phyloP scores from a whole-genome alignment of 805 yeast species.

The Zygosaccharomyces lentus region DNA sequence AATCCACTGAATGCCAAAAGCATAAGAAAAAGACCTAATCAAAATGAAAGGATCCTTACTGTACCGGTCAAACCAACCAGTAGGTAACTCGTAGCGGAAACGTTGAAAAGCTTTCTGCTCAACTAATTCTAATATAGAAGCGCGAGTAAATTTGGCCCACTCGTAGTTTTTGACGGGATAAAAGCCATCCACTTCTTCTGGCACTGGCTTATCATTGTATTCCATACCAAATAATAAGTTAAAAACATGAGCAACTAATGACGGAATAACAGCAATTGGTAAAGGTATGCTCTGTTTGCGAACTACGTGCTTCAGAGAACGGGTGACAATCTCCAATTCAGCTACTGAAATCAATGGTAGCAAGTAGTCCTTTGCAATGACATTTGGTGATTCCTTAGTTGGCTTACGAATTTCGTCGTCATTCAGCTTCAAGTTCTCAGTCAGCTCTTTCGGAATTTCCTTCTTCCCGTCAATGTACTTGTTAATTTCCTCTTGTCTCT shows the following conservation, averaged over 20 bases:
- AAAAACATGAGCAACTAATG: constrained; percentile 64
- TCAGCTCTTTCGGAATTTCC: constrained; percentile 35
- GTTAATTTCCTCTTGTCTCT: constrained; percentile 36
- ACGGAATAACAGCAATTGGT: constrained; percentile 54
- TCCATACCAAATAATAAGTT: constrained; percentile 59
- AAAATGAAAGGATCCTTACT: constrained; percentile 41
- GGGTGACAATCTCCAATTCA: constrained; percentile 64
- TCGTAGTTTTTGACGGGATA: constrained; percentile 41
- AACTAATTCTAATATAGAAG: constrained; percentile 43
- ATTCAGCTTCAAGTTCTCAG: constrained; percentile 33
- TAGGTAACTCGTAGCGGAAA: constrained; percentile 57
- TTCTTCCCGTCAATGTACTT: constrained; percentile 33
- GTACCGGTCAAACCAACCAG: constrained; percentile 42
- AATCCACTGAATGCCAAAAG: constrained; percentile 85
- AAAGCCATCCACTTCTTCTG: constrained; percentile 43
- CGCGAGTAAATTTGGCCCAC: constrained; percentile 46
- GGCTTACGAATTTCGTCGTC: constrained; percentile 34
- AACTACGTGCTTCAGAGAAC: constrained; percentile 73
- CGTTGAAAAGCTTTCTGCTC: constrained; percentile 53
- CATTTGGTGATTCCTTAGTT: constrained; percentile 34
- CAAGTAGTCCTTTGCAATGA: constrained; percentile 38
- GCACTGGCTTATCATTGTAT: constrained; percentile 40
- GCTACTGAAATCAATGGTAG: constrained; percentile 46
- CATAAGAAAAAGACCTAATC: constrained; percentile 66
- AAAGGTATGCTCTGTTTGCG: constrained; percentile 43